Percentiles rank a stretch among this genome's conserved stretches.
Evolutionary conservation across 306 rosid species (phyloP).

Genomic region (Luffa aegyptiaca): DNA sequence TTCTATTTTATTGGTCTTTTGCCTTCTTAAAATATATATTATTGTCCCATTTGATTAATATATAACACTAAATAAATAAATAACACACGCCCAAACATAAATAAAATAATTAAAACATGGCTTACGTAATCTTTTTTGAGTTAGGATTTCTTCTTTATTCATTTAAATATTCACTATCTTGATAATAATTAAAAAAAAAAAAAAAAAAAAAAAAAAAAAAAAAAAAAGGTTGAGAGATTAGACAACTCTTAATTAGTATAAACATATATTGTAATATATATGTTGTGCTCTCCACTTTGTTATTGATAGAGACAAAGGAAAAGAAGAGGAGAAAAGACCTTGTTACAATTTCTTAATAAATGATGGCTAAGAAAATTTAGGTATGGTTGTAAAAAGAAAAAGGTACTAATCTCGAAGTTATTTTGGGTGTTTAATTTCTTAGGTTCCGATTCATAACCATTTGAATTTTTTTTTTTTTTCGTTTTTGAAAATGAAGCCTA

Average conservation of each 20-base stretch:
- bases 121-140: background rate
- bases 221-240: no score
- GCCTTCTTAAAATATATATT: background rate
- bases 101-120: background rate
- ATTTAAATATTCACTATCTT: background rate
- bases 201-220: no score
- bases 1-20: background rate
- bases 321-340: background rate
- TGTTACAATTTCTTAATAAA: no score
- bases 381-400: no score
- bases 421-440: no score
- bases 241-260: background rate
- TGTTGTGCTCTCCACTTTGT: conserved; percentile 5
- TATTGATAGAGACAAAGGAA: background rate
- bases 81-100: background rate
- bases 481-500: no score
- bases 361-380: no score
- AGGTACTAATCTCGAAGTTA: no score
- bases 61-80: background rate
- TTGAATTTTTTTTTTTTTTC: no score
- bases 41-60: background rate
- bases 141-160: background rate
- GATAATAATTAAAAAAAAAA: background rate
- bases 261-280: background rate
- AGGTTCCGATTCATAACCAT: no score